These are phyloP conservation scores for Cichorium intybus DNA, from an alignment of 140 eudicot species.

Conservation along the genomic window DNA sequence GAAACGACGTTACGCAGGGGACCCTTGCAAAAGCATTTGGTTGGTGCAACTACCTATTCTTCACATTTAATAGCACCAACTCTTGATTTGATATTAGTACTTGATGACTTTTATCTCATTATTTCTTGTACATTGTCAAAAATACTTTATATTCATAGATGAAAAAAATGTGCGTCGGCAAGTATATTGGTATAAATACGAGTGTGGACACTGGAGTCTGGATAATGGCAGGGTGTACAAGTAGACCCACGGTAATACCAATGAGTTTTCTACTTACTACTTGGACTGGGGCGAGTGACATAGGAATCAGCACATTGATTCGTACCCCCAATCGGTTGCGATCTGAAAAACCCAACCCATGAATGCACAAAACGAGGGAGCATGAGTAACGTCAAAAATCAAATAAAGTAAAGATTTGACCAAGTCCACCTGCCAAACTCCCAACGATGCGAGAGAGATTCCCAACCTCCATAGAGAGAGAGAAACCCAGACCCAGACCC, in stretches of 20 bases:
- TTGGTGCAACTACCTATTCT: slow-evolving; percentile 3
- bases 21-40: slow-evolving; percentile 4
- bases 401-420: slow-evolving; percentile 34
- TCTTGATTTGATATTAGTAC: neutral
- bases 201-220: neutral
- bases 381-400: slow-evolving; percentile 26
- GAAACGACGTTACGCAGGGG: slow-evolving; percentile 2
- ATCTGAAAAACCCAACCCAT: slow-evolving; percentile 33
- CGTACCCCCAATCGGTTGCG: slow-evolving; percentile 17
- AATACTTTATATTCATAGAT: too few species aligned
- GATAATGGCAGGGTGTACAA: neutral
- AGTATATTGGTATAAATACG: neutral
- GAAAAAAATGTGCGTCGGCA: too few species aligned
- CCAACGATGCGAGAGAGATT: slow-evolving; percentile 11
- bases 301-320: slow-evolving; percentile 29
- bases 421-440: slow-evolving; percentile 26
- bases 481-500: slow-evolving; percentile 20
- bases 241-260: neutral
- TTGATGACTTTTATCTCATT: neutral
- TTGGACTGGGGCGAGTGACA: slow-evolving; percentile 21
- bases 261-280: slow-evolving; percentile 4
- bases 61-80: neutral
- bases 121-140: too few species aligned
- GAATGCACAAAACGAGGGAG: slow-evolving; percentile 14
- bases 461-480: slow-evolving; percentile 3